Percentiles rank a stretch among this genome's conserved stretches.
Evolutionary conservation across 108 stramenopile species (phyloP).

Genomic region (Pseudonitzschia multiseries): DNA sequence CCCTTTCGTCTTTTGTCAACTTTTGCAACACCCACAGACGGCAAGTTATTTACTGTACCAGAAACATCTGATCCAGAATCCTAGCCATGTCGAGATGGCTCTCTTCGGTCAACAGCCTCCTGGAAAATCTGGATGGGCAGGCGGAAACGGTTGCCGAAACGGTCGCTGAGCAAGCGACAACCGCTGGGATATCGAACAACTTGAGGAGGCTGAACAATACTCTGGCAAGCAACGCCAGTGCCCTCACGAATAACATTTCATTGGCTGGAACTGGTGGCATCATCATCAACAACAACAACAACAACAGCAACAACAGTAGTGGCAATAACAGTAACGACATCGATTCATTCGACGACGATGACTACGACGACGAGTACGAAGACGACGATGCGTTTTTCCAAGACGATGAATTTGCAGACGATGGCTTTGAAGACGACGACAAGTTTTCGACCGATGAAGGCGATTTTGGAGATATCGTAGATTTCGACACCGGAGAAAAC

Average conservation of each 20-base stretch:
- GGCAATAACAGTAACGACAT: constrained; percentile 16
- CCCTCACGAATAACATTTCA: not conserved
- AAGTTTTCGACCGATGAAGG: not conserved
- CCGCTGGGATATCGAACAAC: constrained; percentile 13
- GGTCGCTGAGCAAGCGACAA: constrained; percentile 14
- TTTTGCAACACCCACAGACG: too few species aligned
- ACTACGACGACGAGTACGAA: constrained; percentile 25
- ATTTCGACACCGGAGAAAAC: not conserved
- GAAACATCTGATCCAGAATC: too few species aligned
- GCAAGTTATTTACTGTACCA: too few species aligned
- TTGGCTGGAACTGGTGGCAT: not conserved
- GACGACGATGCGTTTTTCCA: constrained; percentile 7
- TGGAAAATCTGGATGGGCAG: constrained; percentile 76
- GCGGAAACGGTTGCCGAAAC: constrained; percentile 61
- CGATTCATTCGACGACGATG: constrained; percentile 26
- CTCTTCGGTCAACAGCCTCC: constrained; percentile 68
- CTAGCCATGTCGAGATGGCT: constrained; percentile 75
- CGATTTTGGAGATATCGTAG: not conserved
- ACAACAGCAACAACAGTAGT: constrained; percentile 2
- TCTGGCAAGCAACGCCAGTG: constrained; percentile 5
- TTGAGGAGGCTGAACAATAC: constrained; percentile 17
- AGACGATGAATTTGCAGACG: not conserved
- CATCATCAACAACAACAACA: not conserved
- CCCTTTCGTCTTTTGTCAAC: too few species aligned
- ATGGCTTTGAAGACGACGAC: constrained; percentile 6